These are phyloP conservation scores for Lentinula novae-zelandiae DNA, from an alignment of 1,284 basidiomycete genomes.

Conservation along the genomic window DNA sequence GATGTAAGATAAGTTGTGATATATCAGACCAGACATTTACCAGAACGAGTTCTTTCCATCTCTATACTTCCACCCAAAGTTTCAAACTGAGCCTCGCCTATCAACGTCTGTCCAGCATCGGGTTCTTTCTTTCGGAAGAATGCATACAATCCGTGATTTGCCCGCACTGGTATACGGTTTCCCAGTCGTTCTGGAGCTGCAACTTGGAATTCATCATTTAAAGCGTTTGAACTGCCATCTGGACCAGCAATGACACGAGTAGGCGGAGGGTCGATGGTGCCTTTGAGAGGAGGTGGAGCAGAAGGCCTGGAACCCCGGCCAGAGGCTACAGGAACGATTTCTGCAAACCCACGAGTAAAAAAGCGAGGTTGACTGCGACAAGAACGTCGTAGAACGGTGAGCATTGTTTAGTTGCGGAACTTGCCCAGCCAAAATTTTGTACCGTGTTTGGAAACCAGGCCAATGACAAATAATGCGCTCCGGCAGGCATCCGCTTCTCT, in stretches of 20 bases:
- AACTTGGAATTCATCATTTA: not conserved
- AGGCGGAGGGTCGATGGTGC: not conserved
- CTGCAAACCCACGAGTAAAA: conserved; percentile 10
- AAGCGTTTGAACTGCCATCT: not conserved
- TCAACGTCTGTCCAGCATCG: conserved; percentile 18
- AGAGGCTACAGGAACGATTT: conserved; percentile 1
- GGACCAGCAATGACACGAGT: conserved; percentile 2
- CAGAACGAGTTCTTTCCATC: conserved; percentile 6
- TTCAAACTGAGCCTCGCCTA: conserved; percentile 33
- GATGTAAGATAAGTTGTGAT: conserved; percentile 2
- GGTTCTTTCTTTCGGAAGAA: conserved; percentile 63
- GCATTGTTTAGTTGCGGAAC: not conserved
- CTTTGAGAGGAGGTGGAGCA: not conserved
- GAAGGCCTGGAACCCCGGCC: not conserved
- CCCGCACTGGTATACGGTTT: conserved; percentile 28
- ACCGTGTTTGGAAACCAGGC: not conserved
- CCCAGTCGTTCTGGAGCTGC: conserved; percentile 4
- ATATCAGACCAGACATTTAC: conserved; percentile 7
- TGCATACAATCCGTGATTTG: conserved; percentile 68
- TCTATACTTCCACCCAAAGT: conserved; percentile 22
- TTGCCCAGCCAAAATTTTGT: not conserved
- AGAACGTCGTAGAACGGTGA: conserved; percentile 10
- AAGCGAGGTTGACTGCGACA: not conserved
- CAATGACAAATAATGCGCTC: not conserved
- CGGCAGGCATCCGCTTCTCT: no score